Conservation (phyloP, 371 early-diverging fungal genomes). For the Umbelopsis sp. region DNA sequence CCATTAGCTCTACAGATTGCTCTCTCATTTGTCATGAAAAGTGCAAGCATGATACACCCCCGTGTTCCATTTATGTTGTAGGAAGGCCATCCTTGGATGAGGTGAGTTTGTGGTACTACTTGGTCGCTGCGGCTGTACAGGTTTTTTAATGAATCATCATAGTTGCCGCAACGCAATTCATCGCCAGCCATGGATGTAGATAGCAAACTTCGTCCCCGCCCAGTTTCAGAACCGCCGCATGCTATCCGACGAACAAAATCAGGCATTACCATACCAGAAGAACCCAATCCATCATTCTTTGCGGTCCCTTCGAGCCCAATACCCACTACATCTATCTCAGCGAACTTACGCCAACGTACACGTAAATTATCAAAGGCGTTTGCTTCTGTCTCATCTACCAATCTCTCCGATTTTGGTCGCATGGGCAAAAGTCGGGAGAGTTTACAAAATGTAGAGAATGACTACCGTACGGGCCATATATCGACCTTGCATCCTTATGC, state of each 20-base stretch:
- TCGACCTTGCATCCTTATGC: not conserved
- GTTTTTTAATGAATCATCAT: not conserved
- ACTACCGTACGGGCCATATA: not conserved
- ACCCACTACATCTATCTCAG: slow-evolving; percentile 38
- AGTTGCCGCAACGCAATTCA: not conserved
- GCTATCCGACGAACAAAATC: slow-evolving; percentile 12
- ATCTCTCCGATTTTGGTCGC: slow-evolving; percentile 4
- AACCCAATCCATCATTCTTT: not conserved
- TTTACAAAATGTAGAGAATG: not conserved
- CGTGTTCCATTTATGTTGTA: not conserved
- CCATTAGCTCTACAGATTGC: slow-evolving; percentile 21
- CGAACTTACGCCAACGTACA: slow-evolving; percentile 42
- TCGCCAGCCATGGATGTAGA: not conserved
- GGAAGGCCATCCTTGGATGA: slow-evolving; percentile 7
- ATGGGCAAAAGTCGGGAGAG: not conserved
- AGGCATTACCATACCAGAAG: not conserved
- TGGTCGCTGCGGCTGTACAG: not conserved
- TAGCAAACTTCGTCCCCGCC: slow-evolving; percentile 5
- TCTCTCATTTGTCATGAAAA: slow-evolving; percentile 49
- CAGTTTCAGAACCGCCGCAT: slow-evolving; percentile 9
- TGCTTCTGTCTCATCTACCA: slow-evolving; percentile 12
- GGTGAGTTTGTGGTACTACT: not conserved
- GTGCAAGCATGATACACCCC: slow-evolving; percentile 30
- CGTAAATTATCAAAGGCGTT: slow-evolving; percentile 34
- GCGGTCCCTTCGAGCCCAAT: slow-evolving; percentile 20